Conservation (phyloP, 2,329 filamentous ascomycete genomes). For the Aspergillus versicolor region DNA sequence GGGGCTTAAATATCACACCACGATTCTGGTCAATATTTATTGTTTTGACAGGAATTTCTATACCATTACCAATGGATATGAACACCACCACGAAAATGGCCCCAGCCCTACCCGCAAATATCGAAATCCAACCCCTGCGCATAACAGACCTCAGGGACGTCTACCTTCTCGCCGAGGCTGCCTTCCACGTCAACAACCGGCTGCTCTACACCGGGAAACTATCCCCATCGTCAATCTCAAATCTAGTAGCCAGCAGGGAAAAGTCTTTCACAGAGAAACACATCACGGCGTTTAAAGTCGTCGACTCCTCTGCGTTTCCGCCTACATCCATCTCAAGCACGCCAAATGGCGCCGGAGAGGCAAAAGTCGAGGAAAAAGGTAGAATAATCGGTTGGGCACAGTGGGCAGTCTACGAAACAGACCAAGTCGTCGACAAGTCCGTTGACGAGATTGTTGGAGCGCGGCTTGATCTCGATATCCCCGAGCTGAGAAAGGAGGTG, state of each 20-base stretch:
- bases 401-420: not conserved
- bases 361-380: too few relatives aligned
- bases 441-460: slow-evolving; percentile 4
- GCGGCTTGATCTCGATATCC: not conserved
- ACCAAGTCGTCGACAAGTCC: not conserved
- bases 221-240: not conserved
- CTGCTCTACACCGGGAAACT: not conserved
- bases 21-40: too few relatives aligned
- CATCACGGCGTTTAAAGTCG: slow-evolving; percentile 1
- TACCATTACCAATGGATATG: too few relatives aligned
- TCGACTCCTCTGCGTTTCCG: not conserved
- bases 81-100: too few relatives aligned
- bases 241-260: not conserved
- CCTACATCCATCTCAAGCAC: too few relatives aligned
- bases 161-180: not conserved
- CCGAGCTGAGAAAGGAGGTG: slow-evolving; percentile 2
- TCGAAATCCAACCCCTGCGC: not conserved
- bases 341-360: too few relatives aligned
- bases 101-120: not conserved
- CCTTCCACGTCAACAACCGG: not conserved
- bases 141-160: not conserved
- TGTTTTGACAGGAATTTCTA: too few relatives aligned
- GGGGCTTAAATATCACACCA: too few relatives aligned
- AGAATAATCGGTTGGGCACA: not conserved
- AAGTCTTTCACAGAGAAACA: not conserved